Evolutionary conservation across 2,329 filamentous ascomycete genomes (phyloP).

Genomic region (Trichoderma sp.): DNA sequence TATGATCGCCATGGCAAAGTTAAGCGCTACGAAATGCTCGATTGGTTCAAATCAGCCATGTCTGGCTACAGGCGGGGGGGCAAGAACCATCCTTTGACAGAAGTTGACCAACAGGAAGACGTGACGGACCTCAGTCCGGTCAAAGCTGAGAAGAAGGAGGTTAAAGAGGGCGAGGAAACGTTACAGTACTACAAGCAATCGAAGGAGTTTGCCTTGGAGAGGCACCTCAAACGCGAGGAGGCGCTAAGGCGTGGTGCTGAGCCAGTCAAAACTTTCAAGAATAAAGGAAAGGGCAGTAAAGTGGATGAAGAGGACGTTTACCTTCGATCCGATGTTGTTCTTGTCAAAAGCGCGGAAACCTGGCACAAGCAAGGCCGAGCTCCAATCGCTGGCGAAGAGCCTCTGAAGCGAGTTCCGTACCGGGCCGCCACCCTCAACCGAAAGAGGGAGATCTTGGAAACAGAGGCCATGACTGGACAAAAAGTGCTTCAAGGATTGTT

Average conservation of each 20-base stretch:
- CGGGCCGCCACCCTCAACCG: slow-evolving; percentile 86
- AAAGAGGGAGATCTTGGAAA: slow-evolving; percentile 84
- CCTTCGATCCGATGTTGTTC: slow-evolving; percentile 71
- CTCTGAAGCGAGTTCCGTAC: slow-evolving; percentile 84
- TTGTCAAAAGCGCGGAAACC: slow-evolving; percentile 87
- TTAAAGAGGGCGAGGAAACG: slow-evolving; percentile 74
- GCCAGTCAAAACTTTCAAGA: slow-evolving; percentile 70
- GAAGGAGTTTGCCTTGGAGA: slow-evolving; percentile 76
- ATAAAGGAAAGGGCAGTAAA: slow-evolving; percentile 70
- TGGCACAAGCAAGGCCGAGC: slow-evolving; percentile 96
- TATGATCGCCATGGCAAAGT: slow-evolving; percentile 76
- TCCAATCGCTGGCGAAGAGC: slow-evolving; percentile 64
- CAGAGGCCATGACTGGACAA: slow-evolving; percentile 71
- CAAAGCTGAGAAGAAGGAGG: slow-evolving; percentile 67
- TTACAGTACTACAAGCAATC: slow-evolving; percentile 86
- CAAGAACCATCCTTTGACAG: slow-evolving; percentile 54
- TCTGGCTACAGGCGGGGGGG: slow-evolving; percentile 61
- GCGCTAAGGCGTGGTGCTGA: slow-evolving; percentile 68
- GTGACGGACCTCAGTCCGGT: slow-evolving; percentile 70
- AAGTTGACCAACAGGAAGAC: slow-evolving; percentile 77
- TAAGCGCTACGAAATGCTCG: slow-evolving; percentile 70
- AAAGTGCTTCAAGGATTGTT: slow-evolving; percentile 87
- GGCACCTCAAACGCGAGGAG: slow-evolving; percentile 89
- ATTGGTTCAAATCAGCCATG: slow-evolving; percentile 87
- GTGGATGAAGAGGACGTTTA: slow-evolving; percentile 77